phyloP scores from a whole-genome alignment of 2,329 filamentous ascomycete species.

The Clonostachys rosea region DNA sequence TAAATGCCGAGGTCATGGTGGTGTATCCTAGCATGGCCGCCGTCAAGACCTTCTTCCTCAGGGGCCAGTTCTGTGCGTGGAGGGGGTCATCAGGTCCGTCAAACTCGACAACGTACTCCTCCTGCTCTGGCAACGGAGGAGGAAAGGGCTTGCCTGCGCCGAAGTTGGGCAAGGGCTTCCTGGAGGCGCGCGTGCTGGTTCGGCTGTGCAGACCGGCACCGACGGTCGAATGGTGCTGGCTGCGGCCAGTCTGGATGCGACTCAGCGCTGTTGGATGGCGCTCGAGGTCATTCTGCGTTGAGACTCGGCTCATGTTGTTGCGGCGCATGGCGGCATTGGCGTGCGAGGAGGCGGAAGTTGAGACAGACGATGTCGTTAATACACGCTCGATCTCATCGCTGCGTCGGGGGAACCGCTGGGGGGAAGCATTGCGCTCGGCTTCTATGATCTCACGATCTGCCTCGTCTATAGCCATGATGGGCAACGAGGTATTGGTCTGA shows the following conservation, averaged over 20 bases:
- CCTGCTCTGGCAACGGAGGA: conserved; percentile 61
- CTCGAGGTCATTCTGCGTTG: conserved; percentile 64
- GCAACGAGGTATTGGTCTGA: background rate
- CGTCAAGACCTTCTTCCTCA: conserved; percentile 70
- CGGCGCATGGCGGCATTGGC: conserved; percentile 26
- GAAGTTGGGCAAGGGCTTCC: conserved; percentile 61
- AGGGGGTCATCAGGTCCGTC: conserved; percentile 78
- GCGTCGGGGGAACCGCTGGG: conserved; percentile 27
- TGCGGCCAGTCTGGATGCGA: conserved; percentile 66
- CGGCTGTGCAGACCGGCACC: conserved; percentile 39
- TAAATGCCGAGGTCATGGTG: conserved; percentile 67
- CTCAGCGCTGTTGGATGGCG: conserved; percentile 64
- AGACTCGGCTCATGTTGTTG: conserved; percentile 52
- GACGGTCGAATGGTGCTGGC: conserved; percentile 70
- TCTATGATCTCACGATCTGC: conserved; percentile 48
- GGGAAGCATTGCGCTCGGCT: conserved; percentile 51
- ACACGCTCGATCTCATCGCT: conserved; percentile 58
- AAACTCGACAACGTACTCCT: conserved; percentile 82
- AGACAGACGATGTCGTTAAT: conserved; percentile 44
- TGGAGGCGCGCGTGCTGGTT: conserved; percentile 39
- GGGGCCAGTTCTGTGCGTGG: conserved; percentile 83
- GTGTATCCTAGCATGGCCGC: conserved; percentile 68
- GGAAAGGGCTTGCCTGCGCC: conserved; percentile 73
- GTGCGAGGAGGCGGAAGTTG: conserved; percentile 40
- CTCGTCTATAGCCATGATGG: conserved; percentile 38